These are phyloP conservation scores for Camellia lanceoleosa DNA, from an alignment of 148 eudicot species.

Conservation along the genomic window DNA sequence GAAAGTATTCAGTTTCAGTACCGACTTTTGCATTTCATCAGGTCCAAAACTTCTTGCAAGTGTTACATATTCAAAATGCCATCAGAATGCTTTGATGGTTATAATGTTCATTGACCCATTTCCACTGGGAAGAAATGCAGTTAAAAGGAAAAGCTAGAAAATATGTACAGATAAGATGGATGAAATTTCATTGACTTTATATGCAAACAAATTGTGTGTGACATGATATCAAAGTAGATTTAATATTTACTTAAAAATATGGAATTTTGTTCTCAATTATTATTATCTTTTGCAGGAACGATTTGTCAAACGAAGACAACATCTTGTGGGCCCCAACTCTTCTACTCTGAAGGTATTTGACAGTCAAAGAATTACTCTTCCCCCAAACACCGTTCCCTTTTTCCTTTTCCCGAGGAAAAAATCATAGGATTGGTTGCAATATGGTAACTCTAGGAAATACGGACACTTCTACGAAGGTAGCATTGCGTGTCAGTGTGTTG, in stretches of 20 bases:
- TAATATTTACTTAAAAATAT: neutral
- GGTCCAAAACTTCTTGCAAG: neutral
- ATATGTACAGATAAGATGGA: neutral
- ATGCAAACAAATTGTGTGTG: neutral
- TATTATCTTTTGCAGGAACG: conserved; percentile 61
- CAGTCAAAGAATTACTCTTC: neutral
- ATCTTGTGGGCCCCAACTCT: conserved; percentile 87
- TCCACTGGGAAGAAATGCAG: neutral
- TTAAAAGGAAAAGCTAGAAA: neutral
- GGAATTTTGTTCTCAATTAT: neutral
- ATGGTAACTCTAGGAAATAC: neutral
- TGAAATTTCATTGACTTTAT: neutral
- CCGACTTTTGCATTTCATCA: neutral
- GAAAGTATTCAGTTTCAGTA: neutral
- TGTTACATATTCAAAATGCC: neutral
- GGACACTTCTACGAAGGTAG: too few species aligned
- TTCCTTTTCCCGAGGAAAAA: neutral
- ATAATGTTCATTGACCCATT: neutral
- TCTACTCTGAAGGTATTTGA: conserved; percentile 75
- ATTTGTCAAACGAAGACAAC: conserved; percentile 90
- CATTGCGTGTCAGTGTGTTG: too few species aligned
- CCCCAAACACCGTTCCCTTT: neutral
- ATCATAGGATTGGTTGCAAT: neutral
- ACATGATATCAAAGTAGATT: neutral
- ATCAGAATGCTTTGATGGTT: neutral